These are phyloP conservation scores for Beauveria sp. DNA, from an alignment of 2,329 filamentous ascomycete genomes.

Conservation along the genomic window DNA sequence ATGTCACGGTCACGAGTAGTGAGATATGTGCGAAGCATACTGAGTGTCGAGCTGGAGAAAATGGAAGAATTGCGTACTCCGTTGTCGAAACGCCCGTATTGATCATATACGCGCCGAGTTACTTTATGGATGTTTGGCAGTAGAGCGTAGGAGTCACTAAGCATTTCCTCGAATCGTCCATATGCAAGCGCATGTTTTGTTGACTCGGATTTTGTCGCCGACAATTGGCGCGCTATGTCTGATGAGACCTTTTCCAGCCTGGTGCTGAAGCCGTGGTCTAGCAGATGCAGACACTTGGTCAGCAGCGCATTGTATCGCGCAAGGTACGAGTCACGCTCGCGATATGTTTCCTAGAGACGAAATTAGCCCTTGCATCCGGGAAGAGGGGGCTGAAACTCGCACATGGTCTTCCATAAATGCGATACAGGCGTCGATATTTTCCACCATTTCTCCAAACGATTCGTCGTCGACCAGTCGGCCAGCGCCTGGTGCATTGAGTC, in stretches of 20 bases:
- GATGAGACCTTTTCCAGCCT: conserved; percentile 45
- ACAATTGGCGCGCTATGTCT: conserved; percentile 48
- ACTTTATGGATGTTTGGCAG: conserved; percentile 49
- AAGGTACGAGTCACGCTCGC: conserved; percentile 79
- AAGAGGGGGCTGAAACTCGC: conserved; percentile 24
- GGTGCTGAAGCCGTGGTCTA: conserved; percentile 49
- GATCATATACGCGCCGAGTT: conserved; percentile 43
- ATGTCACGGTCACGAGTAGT: conserved; percentile 46
- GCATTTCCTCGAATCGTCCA: conserved; percentile 51
- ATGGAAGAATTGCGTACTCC: conserved; percentile 39
- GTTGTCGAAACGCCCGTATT: conserved; percentile 38
- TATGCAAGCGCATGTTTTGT: conserved; percentile 53
- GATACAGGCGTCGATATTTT: conserved; percentile 81
- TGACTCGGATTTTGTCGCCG: conserved; percentile 48
- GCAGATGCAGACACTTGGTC: conserved; percentile 54
- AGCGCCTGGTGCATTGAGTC: conserved; percentile 86
- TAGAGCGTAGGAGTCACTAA: conserved; percentile 48
- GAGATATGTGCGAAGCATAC: conserved; percentile 47
- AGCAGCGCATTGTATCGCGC: conserved; percentile 81
- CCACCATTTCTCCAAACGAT: conserved; percentile 81
- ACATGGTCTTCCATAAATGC: conserved; percentile 87
- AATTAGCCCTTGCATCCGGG: conserved; percentile 12
- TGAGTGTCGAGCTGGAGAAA: conserved; percentile 46
- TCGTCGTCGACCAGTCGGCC: conserved; percentile 76
- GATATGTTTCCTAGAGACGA: conserved; percentile 59